Conservation (phyloP, 2,329 filamentous ascomycete species). For the Talaromyces albobiverticillius region DNA sequence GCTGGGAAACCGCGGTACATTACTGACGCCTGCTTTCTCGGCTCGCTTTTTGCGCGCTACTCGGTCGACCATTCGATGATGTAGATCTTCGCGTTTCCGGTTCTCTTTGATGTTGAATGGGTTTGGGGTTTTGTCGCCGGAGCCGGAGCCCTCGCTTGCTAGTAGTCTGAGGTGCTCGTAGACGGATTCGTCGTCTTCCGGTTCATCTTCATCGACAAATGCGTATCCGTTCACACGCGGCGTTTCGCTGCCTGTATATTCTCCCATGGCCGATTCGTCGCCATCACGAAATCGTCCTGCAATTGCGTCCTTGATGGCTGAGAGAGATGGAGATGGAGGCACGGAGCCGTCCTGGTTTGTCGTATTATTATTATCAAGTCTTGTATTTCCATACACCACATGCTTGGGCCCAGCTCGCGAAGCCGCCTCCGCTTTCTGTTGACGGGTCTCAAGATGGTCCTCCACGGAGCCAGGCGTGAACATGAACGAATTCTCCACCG, state of each 20-base stretch:
- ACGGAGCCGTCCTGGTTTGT: slow-evolving; percentile 43
- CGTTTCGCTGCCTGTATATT: slow-evolving; percentile 67
- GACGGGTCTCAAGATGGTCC: slow-evolving; percentile 56
- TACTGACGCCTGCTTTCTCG: slow-evolving; percentile 54
- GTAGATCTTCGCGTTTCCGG: slow-evolving; percentile 73
- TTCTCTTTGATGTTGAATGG: slow-evolving; percentile 78
- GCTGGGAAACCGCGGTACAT: slow-evolving; percentile 37
- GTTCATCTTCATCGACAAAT: slow-evolving; percentile 77
- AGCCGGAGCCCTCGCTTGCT: slow-evolving; percentile 29
- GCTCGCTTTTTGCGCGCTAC: slow-evolving; percentile 70
- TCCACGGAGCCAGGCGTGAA: slow-evolving; percentile 59
- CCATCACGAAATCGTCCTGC: slow-evolving; percentile 64
- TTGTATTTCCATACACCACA: slow-evolving; percentile 80
- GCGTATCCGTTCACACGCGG: slow-evolving; percentile 90
- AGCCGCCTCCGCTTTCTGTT: slow-evolving; percentile 64
- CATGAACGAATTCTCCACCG: slow-evolving; percentile 82
- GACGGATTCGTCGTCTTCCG: slow-evolving; percentile 49
- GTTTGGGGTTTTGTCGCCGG: slow-evolving; percentile 56
- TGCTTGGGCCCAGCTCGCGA: slow-evolving; percentile 74
- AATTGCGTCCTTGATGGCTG: slow-evolving; percentile 79
- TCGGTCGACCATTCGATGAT: slow-evolving; percentile 81
- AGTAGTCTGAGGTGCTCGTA: slow-evolving; percentile 27
- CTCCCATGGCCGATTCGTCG: slow-evolving; percentile 53
- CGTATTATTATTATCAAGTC: slow-evolving; percentile 46
- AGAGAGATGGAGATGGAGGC: slow-evolving; percentile 78